Evolutionary conservation across 306 rosid genomes (phyloP), one percentile per base, ranked within the genome.

Genomic region (Macrotyloma uniflorum): DNA sequence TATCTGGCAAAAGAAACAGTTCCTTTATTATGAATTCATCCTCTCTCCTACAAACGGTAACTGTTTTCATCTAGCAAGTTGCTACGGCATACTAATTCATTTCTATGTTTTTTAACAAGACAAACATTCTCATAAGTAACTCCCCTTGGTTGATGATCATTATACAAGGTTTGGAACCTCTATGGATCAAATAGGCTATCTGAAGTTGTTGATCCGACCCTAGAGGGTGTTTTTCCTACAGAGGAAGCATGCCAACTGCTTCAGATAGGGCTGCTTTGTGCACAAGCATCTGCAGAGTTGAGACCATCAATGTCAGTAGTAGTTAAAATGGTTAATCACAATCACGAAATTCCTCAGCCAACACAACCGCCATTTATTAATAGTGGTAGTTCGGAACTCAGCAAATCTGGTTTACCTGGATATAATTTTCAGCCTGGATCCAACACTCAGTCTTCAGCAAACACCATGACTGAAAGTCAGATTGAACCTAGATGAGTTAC

Each of bases 1-100:
- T 90, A 15, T 67, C 88, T 8, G 95, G 95, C 81, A 90, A 80
- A 70, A 88, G 77, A 75, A 90, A 77, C 70, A 87, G 64, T 42
- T 65, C 80, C 12, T 83, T 66, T 67, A 54, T 73, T 50, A 19
- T 24, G 24, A 78, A 78, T 47, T 74, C 86, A 66, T 65, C 83
- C 57, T 83, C 86, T 45, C 61, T 83, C 58, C 76, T 83, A 43
- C 86, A 83, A 72, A 68, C 38, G 86, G 86, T 83, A 83, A 83
- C 40, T 43, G 24, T 22, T 66, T 50, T 72, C 57, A 38, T 57
- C 54, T n/a, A 14, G 28, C 22, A 4, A 53, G 26, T 54, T 40
- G 47, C 74, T 26, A 15, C 30, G 1, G 14, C 58, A 30, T 45
- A 13, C 35, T 51, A 80, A 10, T 80, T 63, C 53, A 62, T 59